Base-by-base conservation (phyloP, 73 alveolate genomes). In the Symbiodinium pilosum region DNA sequence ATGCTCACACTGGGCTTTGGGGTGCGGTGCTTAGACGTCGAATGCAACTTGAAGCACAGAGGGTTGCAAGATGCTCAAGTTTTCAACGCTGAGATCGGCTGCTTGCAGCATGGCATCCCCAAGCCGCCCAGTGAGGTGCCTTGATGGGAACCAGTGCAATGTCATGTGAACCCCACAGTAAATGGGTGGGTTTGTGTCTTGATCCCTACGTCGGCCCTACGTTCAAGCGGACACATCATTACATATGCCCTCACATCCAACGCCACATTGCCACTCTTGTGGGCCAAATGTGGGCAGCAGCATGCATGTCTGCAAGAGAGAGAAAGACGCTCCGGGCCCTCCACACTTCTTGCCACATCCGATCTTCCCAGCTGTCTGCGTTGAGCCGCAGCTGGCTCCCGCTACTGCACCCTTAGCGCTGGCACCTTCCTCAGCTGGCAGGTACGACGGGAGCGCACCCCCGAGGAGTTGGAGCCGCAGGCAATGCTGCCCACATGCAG, bases 381-480 rank as follows among this genome's bases (percentile, higher is more conserved):
- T n/a, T n/a, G n/a, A n/a, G n/a, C n/a, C 64, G 64, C 64, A 47
- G 64, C 64, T 47, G 7, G 7, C 16, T 16, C 16, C 24, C 24
- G 16, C 24, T 47, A 47, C 24, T 47, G 64, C 64, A 47, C 64
- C 16, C 64, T 7, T 11, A 47, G 64, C 7, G 64, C 3, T 56
- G 34, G 34, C 73, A 26, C 73, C 73, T 20, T 20, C 32, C 73
- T 8, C 14, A 6, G 59, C 59, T 64, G 24, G 40, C 11, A 64
- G 77, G 77, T 88, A 38, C 43, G 36, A 64, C 81, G 34, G 38
- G 64, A 81, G 54, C 95, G 95, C 43, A 88, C 95, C 9, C 95
- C 95, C 16, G 95, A 56, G 71, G 95, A 88, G 86, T 32, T 88
- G 71, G 95, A 88, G 77, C 95, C 95, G 69, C 71, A 88, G 71